A percentile compares a stretch with the other conserved stretches of the same genome.
These are phyloP conservation scores for Escallonia rubra DNA, from an alignment of 129 eudicot species.

Conservation along the genomic window DNA sequence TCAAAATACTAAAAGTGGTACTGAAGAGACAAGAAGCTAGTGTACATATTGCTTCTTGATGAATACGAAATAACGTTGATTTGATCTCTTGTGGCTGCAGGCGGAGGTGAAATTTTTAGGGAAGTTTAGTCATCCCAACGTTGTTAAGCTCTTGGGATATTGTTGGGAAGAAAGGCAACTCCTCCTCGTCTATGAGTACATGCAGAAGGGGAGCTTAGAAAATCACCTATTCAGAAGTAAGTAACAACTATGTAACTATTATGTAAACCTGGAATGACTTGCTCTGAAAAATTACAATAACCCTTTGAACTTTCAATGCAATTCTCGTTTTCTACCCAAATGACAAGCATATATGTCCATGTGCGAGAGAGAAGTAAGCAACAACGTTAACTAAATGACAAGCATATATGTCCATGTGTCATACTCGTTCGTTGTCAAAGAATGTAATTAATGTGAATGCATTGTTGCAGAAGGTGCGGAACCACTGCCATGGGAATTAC, in stretches of 20 bases:
- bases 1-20: no score
- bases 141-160: constrained; percentile 66
- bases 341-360: no score
- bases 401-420: no score
- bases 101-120: constrained; percentile 77
- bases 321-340: no score
- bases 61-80: no score
- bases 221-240: constrained; percentile 69
- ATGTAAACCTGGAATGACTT: not conserved
- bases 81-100: constrained; percentile 24
- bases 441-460: not conserved
- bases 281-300: no score
- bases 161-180: constrained; percentile 65
- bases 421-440: no score
- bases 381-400: no score
- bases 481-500: constrained; percentile 51
- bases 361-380: no score
- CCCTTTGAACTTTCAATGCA: no score
- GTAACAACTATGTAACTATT: not conserved
- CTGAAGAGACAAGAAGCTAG: no score
- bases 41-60: no score
- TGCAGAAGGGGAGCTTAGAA: constrained; percentile 72
- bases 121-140: constrained; percentile 69
- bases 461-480: constrained; percentile 42
- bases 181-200: constrained; percentile 65